phyloP scores from a whole-genome alignment of 1,284 basidiomycete genomes.

The Pseudozyma pruni region DNA sequence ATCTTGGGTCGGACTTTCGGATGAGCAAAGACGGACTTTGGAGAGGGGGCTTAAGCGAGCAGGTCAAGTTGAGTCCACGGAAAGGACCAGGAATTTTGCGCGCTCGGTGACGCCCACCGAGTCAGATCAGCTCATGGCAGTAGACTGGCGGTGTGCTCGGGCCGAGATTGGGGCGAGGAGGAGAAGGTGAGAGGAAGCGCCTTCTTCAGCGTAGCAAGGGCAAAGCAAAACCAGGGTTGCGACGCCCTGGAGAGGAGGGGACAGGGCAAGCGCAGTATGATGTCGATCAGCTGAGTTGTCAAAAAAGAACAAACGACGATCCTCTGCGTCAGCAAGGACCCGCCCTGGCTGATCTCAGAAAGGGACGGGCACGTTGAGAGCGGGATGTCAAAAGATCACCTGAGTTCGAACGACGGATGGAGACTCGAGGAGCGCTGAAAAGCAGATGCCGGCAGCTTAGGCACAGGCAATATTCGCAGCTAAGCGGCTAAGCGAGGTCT shows the following conservation, averaged over 20 bases:
- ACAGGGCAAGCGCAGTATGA: background rate
- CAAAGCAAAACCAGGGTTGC: background rate
- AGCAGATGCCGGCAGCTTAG: conserved; percentile 28
- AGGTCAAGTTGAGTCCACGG: conserved; percentile 16
- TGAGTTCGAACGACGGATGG: conserved; percentile 39
- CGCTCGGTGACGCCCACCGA: background rate
- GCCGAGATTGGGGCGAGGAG: conserved; percentile 7
- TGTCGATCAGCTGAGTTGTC: conserved; percentile 44
- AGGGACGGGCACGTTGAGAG: conserved; percentile 8
- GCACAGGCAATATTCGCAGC: background rate
- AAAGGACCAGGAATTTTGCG: conserved; percentile 28
- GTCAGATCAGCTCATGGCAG: background rate
- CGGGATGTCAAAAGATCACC: conserved; percentile 39
- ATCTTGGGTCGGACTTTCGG: conserved; percentile 5
- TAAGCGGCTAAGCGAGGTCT: too few species aligned
- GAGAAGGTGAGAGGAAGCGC: background rate
- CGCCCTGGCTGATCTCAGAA: too few species aligned
- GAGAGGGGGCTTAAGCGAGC: conserved; percentile 12
- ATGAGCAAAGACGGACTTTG: conserved; percentile 17
- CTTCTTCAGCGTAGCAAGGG: too few species aligned
- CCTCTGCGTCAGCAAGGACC: background rate
- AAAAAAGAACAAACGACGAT: conserved; percentile 14
- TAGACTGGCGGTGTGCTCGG: background rate
- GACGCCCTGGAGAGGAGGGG: background rate
- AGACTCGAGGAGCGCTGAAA: conserved; percentile 5